Evolutionary conservation across 1,284 basidiomycete genomes (phyloP).

Genomic region (Marasmius sp.): DNA sequence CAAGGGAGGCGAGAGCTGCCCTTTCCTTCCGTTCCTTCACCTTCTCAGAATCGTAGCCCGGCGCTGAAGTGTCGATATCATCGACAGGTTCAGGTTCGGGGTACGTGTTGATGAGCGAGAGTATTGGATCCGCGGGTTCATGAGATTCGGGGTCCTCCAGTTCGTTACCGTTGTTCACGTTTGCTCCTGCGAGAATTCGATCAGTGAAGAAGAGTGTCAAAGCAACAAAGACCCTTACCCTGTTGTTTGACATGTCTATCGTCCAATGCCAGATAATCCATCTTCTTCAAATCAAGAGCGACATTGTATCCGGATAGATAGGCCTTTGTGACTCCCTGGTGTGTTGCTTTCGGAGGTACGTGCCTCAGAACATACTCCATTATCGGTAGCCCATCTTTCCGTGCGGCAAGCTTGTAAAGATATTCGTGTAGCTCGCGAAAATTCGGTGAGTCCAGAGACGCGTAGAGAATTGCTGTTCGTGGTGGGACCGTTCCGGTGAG

Average conservation of each 20-base stretch:
- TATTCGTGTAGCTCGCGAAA: constrained; percentile 68
- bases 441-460: constrained; percentile 55
- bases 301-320: constrained; percentile 89
- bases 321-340: constrained; percentile 27
- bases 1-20: constrained; percentile 43
- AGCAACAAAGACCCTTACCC: constrained; percentile 12
- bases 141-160: constrained; percentile 21
- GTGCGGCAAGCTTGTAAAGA: constrained; percentile 51
- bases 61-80: constrained; percentile 39
- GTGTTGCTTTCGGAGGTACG: constrained; percentile 39
- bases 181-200: not conserved
- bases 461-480: constrained; percentile 75
- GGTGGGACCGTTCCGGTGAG: constrained; percentile 40
- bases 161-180: constrained; percentile 16
- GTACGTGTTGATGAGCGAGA: constrained; percentile 53
- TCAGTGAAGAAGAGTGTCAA: not conserved
- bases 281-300: constrained; percentile 92
- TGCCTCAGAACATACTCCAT: constrained; percentile 79
- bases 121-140: constrained; percentile 39
- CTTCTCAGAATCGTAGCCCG: constrained; percentile 45
- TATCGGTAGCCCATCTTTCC: constrained; percentile 34
- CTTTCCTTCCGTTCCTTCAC: constrained; percentile 64
- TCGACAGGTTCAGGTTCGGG: constrained; percentile 34
- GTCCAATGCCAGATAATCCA: constrained; percentile 93
- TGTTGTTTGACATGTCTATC: constrained; percentile 55